Conservation (phyloP, 768 basidiomycete species). For the Lactifluus subvellereus region DNA sequence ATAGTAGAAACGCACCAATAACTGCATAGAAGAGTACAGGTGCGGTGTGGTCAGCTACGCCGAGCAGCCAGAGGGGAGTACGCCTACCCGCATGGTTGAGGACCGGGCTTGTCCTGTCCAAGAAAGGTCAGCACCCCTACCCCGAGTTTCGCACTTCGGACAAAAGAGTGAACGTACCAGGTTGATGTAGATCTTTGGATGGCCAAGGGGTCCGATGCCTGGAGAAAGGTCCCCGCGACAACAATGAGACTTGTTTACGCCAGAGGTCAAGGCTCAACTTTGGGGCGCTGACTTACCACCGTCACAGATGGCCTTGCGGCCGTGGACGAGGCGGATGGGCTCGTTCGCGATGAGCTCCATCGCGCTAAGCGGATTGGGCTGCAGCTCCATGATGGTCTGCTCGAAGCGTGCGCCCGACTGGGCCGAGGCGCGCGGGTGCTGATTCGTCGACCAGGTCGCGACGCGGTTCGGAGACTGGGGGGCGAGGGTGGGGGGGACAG, state of each 20-base stretch:
- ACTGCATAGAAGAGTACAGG: slow-evolving; percentile 28
- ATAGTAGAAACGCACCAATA: slow-evolving; percentile 41
- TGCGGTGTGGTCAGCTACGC: neutral
- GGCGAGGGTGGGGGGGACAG: slow-evolving; percentile 29
- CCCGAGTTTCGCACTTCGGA: neutral
- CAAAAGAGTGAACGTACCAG: slow-evolving; percentile 48
- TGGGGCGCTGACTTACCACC: slow-evolving; percentile 61
- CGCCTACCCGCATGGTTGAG: slow-evolving; percentile 85
- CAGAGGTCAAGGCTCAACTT: neutral
- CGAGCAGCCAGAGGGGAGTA: slow-evolving; percentile 16
- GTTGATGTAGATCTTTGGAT: slow-evolving; percentile 96
- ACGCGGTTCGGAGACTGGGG: slow-evolving; percentile 81
- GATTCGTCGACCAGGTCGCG: slow-evolving; percentile 79
- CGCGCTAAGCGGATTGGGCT: slow-evolving; percentile 85
- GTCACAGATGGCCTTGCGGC: slow-evolving; percentile 86
- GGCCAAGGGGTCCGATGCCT: slow-evolving; percentile 94
- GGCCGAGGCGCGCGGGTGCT: slow-evolving; percentile 59
- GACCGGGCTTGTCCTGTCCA: slow-evolving; percentile 76
- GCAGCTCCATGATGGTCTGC: slow-evolving; percentile 81
- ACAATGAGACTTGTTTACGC: neutral
- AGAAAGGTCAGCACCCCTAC: slow-evolving; percentile 7
- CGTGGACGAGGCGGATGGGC: slow-evolving; percentile 75
- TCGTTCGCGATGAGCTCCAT: slow-evolving; percentile 86
- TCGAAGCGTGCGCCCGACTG: slow-evolving; percentile 79
- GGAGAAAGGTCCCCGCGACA: neutral